Evolutionary conservation across 2,329 filamentous ascomycete genomes (phyloP).

Genomic region (Botrytis medusae): DNA sequence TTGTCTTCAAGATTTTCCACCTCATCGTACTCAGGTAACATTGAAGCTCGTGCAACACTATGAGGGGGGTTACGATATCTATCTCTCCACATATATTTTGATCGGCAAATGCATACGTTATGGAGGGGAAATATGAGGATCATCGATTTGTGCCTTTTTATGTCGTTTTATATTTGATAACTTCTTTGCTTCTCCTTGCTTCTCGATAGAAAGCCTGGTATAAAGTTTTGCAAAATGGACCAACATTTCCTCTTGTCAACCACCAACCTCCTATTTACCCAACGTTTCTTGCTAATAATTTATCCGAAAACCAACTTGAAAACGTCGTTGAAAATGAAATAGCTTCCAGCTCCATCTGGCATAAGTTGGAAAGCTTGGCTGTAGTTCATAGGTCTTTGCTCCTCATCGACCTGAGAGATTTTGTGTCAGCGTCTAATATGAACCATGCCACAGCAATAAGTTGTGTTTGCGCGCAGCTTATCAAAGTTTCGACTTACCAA

Average conservation of each 20-base stretch:
- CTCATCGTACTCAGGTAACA: not conserved
- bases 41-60: slow-evolving; percentile 6
- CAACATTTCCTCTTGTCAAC: slow-evolving; percentile 17
- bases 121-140: slow-evolving; percentile 11
- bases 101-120: not conserved
- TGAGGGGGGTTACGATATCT: not conserved
- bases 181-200: slow-evolving; percentile 24
- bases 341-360: slow-evolving; percentile 65
- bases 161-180: slow-evolving; percentile 22
- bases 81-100: slow-evolving; percentile 12
- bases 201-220: slow-evolving; percentile 31
- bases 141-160: slow-evolving; percentile 10
- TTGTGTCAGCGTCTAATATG: slow-evolving; percentile 3
- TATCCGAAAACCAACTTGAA: slow-evolving; percentile 80
- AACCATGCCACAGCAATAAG: slow-evolving; percentile 8
- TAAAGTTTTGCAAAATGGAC: slow-evolving; percentile 31
- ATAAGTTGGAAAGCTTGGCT: slow-evolving; percentile 85
- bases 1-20: not conserved
- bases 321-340: slow-evolving; percentile 90
- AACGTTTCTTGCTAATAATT: slow-evolving; percentile 23
- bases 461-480: slow-evolving; percentile 21
- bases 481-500: slow-evolving; percentile 56
- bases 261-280: slow-evolving; percentile 28
- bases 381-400: slow-evolving; percentile 86
- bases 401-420: slow-evolving; percentile 72